Conservation (phyloP, 1,284 basidiomycete genomes). For the Ganoderma boninense region DNA sequence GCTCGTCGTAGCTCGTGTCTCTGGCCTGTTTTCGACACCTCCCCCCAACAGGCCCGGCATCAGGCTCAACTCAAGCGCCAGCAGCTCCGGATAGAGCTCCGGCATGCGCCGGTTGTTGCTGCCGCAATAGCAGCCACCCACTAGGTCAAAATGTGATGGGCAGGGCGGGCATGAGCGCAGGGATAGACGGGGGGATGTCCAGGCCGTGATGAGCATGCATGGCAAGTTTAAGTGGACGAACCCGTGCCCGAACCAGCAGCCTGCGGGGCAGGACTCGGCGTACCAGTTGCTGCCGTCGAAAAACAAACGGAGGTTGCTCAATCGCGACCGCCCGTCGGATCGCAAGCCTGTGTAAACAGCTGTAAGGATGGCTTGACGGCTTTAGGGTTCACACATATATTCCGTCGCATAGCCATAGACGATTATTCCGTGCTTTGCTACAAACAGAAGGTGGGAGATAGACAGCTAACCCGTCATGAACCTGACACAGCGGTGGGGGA, state of each 20-base stretch:
- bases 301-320: slow-evolving; percentile 75
- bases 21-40: too few species aligned
- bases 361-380: background rate
- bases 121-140: slow-evolving; percentile 56
- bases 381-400: background rate
- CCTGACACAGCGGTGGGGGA: slow-evolving; percentile 12
- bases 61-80: slow-evolving; percentile 83
- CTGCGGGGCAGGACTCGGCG: slow-evolving; percentile 75
- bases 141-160: slow-evolving; percentile 35
- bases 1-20: too few species aligned
- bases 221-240: slow-evolving; percentile 56
- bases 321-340: slow-evolving; percentile 82
- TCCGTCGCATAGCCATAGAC: slow-evolving; percentile 10
- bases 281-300: slow-evolving; percentile 84
- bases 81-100: slow-evolving; percentile 78
- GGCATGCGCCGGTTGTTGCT: slow-evolving; percentile 75
- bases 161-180: slow-evolving; percentile 16
- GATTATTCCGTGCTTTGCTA: slow-evolving; percentile 16
- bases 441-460: background rate
- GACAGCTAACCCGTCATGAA: slow-evolving; percentile 14
- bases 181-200: slow-evolving; percentile 17
- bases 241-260: slow-evolving; percentile 68
- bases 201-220: slow-evolving; percentile 36
- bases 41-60: slow-evolving; percentile 76
- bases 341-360: background rate